Percentiles rank a stretch among this genome's conserved stretches.
These are phyloP conservation scores for Amoebophrya sp. DNA, from an alignment of 169 alveolate genomes.

Conservation along the genomic window DNA sequence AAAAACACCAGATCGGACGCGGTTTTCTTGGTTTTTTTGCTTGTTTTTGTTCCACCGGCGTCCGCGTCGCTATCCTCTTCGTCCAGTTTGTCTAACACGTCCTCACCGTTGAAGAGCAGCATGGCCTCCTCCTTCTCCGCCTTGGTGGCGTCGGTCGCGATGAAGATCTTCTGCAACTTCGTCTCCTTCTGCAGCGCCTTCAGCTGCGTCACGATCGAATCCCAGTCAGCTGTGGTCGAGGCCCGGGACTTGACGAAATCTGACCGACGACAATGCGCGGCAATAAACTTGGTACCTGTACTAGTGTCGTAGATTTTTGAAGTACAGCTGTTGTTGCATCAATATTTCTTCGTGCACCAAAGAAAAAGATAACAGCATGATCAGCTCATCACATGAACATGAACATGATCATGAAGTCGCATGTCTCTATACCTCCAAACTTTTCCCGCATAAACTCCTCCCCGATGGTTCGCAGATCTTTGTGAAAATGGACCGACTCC, in stretches of 20 bases:
- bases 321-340: too few species aligned
- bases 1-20: too few species aligned
- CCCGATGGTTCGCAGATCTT: background rate
- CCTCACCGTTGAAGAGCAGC: background rate
- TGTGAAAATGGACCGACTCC: background rate
- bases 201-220: background rate
- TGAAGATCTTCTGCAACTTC: background rate
- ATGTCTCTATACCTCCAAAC: background rate
- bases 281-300: background rate
- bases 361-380: too few species aligned
- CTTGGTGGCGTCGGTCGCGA: background rate
- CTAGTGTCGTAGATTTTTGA: too few species aligned
- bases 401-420: too few species aligned
- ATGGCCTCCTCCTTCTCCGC: background rate
- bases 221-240: background rate
- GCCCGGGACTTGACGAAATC: background rate
- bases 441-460: background rate
- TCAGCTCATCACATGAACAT: too few species aligned
- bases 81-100: too few species aligned
- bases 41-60: too few species aligned
- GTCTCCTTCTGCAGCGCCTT: background rate
- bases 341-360: too few species aligned
- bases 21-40: too few species aligned
- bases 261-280: background rate
- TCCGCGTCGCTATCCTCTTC: too few species aligned